These are phyloP conservation scores for Anisodus tanguticus DNA, from an alignment of 257 asterid species.

Conservation along the genomic window DNA sequence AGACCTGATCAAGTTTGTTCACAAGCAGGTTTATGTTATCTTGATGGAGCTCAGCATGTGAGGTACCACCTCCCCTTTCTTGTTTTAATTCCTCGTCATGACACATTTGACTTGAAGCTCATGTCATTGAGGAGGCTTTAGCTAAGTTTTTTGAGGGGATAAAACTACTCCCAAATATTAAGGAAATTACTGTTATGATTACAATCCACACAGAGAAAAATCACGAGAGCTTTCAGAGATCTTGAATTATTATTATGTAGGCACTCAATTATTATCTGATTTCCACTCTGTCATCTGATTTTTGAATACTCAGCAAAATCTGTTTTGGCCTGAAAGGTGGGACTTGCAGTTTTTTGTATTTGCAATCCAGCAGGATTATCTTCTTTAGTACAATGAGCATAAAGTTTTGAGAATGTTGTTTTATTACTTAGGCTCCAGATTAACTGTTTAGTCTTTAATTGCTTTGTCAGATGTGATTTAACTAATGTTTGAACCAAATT, in stretches of 20 bases:
- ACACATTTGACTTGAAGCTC: not conserved
- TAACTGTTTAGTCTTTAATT: slow-evolving; percentile 13
- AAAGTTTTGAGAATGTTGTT: not conserved
- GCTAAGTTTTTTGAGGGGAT: not conserved
- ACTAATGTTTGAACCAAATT: slow-evolving; percentile 31
- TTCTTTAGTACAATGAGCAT: slow-evolving; percentile 13
- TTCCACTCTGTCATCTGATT: not conserved
- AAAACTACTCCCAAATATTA: not conserved
- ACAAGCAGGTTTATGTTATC: slow-evolving; percentile 66
- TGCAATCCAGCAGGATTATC: slow-evolving; percentile 8
- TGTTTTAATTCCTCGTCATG: not conserved
- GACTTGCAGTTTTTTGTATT: not conserved
- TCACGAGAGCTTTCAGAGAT: not conserved
- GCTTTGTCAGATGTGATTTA: not conserved
- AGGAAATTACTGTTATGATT: not conserved
- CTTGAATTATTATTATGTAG: not conserved
- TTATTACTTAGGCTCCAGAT: slow-evolving; percentile 1
- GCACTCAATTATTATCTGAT: not conserved
- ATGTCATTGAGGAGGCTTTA: slow-evolving; percentile 15
- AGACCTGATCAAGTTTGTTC: slow-evolving; percentile 74
- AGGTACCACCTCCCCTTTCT: slow-evolving; percentile 36
- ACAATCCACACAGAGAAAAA: not conserved
- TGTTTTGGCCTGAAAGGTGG: slow-evolving; percentile 4
- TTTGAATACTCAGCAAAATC: not conserved
- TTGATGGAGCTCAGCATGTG: slow-evolving; percentile 53